A percentile compares a stretch with the other conserved stretches of the same genome.
Evolutionary conservation across 2,329 filamentous ascomycete species (phyloP).

Genomic region (Colletotrichum tanaceti): DNA sequence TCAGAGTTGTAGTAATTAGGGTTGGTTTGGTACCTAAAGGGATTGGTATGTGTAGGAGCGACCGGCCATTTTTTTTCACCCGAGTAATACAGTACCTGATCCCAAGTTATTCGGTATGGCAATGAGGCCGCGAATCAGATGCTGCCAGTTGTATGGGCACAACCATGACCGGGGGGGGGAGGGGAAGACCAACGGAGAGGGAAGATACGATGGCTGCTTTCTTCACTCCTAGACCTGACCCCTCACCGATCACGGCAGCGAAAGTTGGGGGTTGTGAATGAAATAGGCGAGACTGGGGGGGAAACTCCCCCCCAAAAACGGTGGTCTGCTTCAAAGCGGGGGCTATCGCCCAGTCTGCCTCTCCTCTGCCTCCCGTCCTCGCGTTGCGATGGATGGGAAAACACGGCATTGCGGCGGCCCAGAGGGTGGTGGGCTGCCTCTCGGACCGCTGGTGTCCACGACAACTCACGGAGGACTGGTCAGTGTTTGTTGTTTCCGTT

Average conservation of each 20-base stretch:
- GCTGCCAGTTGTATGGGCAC: too few relatives aligned
- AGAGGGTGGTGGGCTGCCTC: not conserved
- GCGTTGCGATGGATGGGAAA: not conserved
- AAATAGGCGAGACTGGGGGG: not conserved
- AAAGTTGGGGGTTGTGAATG: not conserved
- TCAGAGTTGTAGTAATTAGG: too few relatives aligned
- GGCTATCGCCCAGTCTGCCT: not conserved
- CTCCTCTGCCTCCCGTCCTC: not conserved
- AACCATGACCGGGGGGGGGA: not conserved
- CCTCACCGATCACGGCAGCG: too few relatives aligned
- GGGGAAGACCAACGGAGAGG: not conserved
- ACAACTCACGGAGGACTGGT: slow-evolving; percentile 3
- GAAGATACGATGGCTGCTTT: not conserved
- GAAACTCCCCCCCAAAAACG: too few relatives aligned
- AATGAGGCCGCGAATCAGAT: not conserved
- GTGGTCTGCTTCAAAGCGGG: not conserved
- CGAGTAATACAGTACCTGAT: too few relatives aligned
- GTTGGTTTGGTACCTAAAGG: too few relatives aligned
- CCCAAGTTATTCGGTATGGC: not conserved
- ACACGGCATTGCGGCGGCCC: not conserved
- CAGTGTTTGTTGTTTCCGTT: not conserved
- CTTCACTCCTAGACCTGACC: too few relatives aligned
- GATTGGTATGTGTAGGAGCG: too few relatives aligned
- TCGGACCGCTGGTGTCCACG: not conserved
- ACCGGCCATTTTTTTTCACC: too few relatives aligned